These are phyloP conservation scores for Salix brachista DNA, from an alignment of 345 rosid species.

Conservation along the genomic window DNA sequence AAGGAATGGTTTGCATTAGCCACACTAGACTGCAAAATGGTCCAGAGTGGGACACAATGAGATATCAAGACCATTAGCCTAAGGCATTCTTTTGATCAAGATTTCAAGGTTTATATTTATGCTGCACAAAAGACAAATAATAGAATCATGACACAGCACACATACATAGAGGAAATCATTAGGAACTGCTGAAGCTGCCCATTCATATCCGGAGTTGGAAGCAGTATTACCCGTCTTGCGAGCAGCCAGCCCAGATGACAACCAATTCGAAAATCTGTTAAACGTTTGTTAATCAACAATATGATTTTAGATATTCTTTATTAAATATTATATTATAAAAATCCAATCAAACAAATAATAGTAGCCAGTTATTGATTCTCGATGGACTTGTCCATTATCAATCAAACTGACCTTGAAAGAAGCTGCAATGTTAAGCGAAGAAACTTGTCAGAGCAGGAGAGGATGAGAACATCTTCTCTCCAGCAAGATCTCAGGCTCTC, in stretches of 20 bases:
- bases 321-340: neutral
- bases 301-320: neutral
- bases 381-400: conserved; percentile 2
- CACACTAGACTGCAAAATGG: neutral
- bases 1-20: neutral
- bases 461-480: conserved; percentile 86
- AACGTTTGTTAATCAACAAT: neutral
- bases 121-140: conserved; percentile 7
- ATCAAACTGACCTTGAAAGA: conserved; percentile 61
- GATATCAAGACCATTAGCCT: neutral
- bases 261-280: conserved; percentile 75
- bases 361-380: conserved; percentile 1
- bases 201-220: conserved; percentile 69
- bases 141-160: conserved; percentile 26
- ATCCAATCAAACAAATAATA: neutral
- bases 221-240: conserved; percentile 48
- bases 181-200: conserved; percentile 75
- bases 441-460: conserved; percentile 91
- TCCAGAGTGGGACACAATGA: neutral
- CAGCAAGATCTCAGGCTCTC: conserved; percentile 88
- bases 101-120: neutral
- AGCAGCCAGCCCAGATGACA: conserved; percentile 73
- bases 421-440: conserved; percentile 96
- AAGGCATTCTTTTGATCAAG: neutral
- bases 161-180: conserved; percentile 86